Evolutionary conservation across 2,329 filamentous ascomycete species (phyloP).

Genomic region (Tolypocladium tundrense): DNA sequence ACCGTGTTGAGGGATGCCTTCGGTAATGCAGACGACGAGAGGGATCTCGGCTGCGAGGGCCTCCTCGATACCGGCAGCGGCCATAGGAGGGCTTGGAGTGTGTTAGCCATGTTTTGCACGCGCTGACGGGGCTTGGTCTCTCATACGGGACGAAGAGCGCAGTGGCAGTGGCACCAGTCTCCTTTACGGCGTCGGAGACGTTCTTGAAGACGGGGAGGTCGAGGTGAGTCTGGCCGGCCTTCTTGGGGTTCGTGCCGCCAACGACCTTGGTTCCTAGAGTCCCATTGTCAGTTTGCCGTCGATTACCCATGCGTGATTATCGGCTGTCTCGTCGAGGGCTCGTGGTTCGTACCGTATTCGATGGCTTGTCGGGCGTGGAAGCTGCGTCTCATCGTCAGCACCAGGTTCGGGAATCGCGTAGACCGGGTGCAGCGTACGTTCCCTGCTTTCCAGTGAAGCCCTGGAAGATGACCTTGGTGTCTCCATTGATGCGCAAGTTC

Average conservation of each 20-base stretch:
- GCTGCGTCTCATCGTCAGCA: constrained; percentile 34
- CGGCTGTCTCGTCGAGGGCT: constrained; percentile 5
- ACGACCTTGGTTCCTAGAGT: constrained; percentile 82
- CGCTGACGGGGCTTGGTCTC: constrained; percentile 4
- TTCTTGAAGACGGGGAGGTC: constrained; percentile 87
- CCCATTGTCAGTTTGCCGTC: constrained; percentile 12
- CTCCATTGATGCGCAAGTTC: constrained; percentile 85
- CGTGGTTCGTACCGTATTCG: constrained; percentile 69
- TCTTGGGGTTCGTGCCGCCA: constrained; percentile 98
- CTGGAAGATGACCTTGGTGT: constrained; percentile 94
- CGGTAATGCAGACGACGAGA: constrained; percentile 93
- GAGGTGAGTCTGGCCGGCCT: constrained; percentile 84
- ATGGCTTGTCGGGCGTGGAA: constrained; percentile 98
- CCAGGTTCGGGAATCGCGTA: background rate
- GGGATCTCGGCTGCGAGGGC: constrained; percentile 88
- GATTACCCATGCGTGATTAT: background rate
- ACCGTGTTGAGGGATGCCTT: constrained; percentile 97
- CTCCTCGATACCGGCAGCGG: constrained; percentile 93
- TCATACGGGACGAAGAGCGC: constrained; percentile 91
- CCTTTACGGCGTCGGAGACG: constrained; percentile 78
- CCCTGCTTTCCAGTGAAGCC: constrained; percentile 96
- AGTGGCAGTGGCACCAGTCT: constrained; percentile 82
- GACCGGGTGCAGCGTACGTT: constrained; percentile 47
- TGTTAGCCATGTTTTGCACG: constrained; percentile 5
- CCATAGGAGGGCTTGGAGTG: constrained; percentile 66